A percentile compares a stretch with the other conserved stretches of the same genome.
phyloP scores from a whole-genome alignment of 306 rosid genomes.

The Inga leiocalycina region DNA sequence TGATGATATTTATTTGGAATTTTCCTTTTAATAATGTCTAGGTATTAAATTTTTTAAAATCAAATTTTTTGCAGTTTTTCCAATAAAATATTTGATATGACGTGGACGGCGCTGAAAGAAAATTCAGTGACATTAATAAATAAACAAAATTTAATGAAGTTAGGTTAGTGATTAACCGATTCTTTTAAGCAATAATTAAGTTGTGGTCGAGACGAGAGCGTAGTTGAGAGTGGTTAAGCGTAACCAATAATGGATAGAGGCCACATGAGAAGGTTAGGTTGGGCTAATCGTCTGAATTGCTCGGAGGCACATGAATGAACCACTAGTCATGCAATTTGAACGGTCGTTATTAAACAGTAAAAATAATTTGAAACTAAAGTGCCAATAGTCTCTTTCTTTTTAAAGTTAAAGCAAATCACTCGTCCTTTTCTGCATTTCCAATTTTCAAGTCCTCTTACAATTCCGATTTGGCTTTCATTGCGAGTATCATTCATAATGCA shows the following conservation, averaged over 20 bases:
- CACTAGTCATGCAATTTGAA: not conserved
- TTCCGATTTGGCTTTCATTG: not conserved
- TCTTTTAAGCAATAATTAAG: not conserved
- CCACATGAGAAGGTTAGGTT: not conserved
- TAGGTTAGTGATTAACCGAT: not conserved
- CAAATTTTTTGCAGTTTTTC: too few species aligned
- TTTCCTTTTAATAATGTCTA: too few species aligned
- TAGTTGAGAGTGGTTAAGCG: not conserved
- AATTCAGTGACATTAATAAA: not conserved
- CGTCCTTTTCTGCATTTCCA: not conserved
- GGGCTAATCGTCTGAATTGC: not conserved
- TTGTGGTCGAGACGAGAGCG: not conserved
- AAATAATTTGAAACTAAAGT: too few species aligned
- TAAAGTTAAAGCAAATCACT: not conserved
- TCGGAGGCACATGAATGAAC: not conserved
- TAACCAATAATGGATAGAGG: not conserved
- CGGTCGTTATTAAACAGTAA: not conserved
- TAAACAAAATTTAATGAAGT: too few species aligned
- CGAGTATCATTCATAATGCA: not conserved
- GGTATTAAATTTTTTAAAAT: too few species aligned
- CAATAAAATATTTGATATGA: not conserved
- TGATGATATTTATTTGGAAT: too few species aligned
- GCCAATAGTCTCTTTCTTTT: not conserved
- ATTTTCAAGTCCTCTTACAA: too few species aligned
- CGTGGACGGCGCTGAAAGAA: not conserved